phyloP scores from a whole-genome alignment of 2,329 filamentous ascomycete genomes.

The Scytalidium lignicola region DNA sequence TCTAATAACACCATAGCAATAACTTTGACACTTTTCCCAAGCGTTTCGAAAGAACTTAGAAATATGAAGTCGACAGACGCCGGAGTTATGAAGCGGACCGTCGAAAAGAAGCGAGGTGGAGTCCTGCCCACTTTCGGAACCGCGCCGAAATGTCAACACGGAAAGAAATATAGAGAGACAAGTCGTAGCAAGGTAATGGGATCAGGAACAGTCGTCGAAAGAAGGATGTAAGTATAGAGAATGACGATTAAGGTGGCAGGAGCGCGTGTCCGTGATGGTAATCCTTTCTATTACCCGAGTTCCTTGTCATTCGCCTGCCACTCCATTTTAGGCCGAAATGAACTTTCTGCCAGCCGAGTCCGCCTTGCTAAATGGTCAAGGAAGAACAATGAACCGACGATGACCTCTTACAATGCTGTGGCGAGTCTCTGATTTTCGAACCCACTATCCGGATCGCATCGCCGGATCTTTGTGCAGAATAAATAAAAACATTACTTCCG shows the following conservation, averaged over 20 bases:
- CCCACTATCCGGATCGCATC: neutral
- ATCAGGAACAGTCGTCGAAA: neutral
- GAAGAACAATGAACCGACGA: neutral
- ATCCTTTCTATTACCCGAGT: neutral
- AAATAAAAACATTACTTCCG: too few relatives aligned
- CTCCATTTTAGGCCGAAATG: neutral
- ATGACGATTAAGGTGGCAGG: neutral
- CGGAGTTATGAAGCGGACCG: neutral
- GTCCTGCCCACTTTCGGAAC: neutral
- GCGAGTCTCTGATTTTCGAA: neutral
- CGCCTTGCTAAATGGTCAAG: neutral
- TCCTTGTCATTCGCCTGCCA: neutral
- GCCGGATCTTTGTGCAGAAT: too few relatives aligned
- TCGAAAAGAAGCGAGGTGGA: neutral
- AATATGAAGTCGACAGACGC: neutral
- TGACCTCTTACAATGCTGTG: neutral
- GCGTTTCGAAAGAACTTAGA: neutral
- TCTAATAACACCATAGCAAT: slow-evolving; percentile 18
- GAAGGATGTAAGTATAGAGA: neutral
- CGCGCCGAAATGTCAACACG: neutral
- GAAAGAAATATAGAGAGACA: neutral
- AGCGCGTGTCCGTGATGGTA: neutral
- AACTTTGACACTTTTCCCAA: neutral
- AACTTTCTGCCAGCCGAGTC: neutral
- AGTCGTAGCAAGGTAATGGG: neutral